Evolutionary conservation across 1,284 basidiomycete genomes (phyloP).

Genomic region (Microstroma glucosiphilum): DNA sequence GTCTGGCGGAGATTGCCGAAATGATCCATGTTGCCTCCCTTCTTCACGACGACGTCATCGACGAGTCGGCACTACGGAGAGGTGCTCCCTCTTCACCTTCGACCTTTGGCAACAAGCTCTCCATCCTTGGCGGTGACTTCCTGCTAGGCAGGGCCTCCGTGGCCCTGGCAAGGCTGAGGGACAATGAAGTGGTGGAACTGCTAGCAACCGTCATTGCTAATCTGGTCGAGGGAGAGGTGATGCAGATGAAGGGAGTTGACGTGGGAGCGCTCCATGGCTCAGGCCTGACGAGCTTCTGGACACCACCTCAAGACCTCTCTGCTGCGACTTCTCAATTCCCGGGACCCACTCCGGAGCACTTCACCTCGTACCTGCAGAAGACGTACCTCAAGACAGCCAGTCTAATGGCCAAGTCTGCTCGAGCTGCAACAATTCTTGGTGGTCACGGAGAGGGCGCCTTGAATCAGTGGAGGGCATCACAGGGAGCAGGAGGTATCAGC

Average conservation of each 20-base stretch:
- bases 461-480: background rate
- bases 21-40: slow-evolving; percentile 98
- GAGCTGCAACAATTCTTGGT: slow-evolving; percentile 81
- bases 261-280: slow-evolving; percentile 9
- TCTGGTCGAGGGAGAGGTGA: slow-evolving; percentile 90
- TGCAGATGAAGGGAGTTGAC: slow-evolving; percentile 62
- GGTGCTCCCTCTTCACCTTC: slow-evolving; percentile 76
- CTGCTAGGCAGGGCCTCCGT: slow-evolving; percentile 84
- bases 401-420: slow-evolving; percentile 86
- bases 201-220: slow-evolving; percentile 88
- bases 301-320: background rate
- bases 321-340: background rate
- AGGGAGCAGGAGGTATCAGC: no score
- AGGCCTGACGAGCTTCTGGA: slow-evolving; percentile 17
- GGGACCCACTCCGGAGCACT: slow-evolving; percentile 58
- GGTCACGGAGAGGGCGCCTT: slow-evolving; percentile 58
- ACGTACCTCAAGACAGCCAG: slow-evolving; percentile 95
- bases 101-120: slow-evolving; percentile 89
- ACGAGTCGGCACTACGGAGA: slow-evolving; percentile 73
- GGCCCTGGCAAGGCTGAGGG: slow-evolving; percentile 77
- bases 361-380: slow-evolving; percentile 83
- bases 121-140: slow-evolving; percentile 91
- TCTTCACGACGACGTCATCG: slow-evolving; percentile 91
- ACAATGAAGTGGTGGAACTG: slow-evolving; percentile 83
- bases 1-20: slow-evolving; percentile 92